Evolutionary conservation across 257 asterid species (phyloP).

Genomic region (Ilex asprella): DNA sequence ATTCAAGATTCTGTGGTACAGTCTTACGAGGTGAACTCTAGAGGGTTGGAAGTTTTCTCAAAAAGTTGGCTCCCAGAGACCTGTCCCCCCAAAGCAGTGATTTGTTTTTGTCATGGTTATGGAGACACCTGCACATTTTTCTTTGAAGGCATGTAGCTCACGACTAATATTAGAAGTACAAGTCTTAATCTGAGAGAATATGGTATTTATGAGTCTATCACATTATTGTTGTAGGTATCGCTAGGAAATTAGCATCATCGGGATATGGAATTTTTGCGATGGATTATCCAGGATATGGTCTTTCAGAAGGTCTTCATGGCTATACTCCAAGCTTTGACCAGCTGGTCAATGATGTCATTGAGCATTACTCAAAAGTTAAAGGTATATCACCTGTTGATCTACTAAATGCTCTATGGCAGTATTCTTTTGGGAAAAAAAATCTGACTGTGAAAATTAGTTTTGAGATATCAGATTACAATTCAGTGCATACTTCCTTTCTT

Average conservation of each 20-base stretch:
- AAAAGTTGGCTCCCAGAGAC: constrained; percentile 5
- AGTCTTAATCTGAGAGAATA: constrained; percentile 8
- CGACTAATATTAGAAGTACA: not conserved
- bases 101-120: not conserved
- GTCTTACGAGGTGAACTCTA: constrained; percentile 42
- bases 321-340: constrained; percentile 53
- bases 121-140: constrained; percentile 72
- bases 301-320: constrained; percentile 90
- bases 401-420: too few relatives aligned
- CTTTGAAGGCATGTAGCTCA: constrained; percentile 66
- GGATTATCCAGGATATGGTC: constrained; percentile 97
- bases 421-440: too few relatives aligned
- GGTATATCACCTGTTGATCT: constrained; percentile 28
- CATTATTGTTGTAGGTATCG: constrained; percentile 48
- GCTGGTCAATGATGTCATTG: constrained; percentile 70
- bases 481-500: too few relatives aligned
- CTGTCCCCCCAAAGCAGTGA: not conserved
- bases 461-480: too few relatives aligned
- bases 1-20: constrained; percentile 30
- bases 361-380: constrained; percentile 77
- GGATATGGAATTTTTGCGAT: constrained; percentile 89
- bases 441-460: too few relatives aligned
- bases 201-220: constrained; percentile 7
- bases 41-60: not conserved
- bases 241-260: constrained; percentile 71